phyloP scores from a whole-genome alignment of 192 early-diverging fungal genomes.

The Mortierella hygrophila region DNA sequence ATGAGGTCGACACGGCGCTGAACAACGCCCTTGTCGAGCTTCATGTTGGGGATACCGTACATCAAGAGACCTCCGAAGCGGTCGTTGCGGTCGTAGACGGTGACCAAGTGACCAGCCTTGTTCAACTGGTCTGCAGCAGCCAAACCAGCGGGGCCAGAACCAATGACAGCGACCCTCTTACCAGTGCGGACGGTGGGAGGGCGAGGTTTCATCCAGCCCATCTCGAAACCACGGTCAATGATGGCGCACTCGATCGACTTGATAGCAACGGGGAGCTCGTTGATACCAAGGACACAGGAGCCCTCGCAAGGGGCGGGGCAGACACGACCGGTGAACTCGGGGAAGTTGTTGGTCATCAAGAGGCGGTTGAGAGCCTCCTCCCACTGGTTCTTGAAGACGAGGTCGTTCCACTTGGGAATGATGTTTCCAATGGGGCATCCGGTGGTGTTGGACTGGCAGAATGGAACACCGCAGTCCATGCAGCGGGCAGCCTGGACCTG shows the following conservation, averaged over 20 bases:
- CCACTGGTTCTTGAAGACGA: slow-evolving; percentile 97
- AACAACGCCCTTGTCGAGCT: slow-evolving; percentile 97
- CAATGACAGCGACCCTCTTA: slow-evolving; percentile 88
- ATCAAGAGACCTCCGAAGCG: slow-evolving; percentile 95
- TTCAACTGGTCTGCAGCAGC: slow-evolving; percentile 98
- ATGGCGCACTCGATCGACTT: slow-evolving; percentile 98
- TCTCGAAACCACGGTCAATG: slow-evolving; percentile 96
- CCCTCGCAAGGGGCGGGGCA: slow-evolving; percentile 99
- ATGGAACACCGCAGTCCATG: slow-evolving; percentile 98
- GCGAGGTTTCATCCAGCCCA: slow-evolving; percentile 96
- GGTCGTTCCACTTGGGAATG: slow-evolving; percentile 99
- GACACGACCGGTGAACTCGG: slow-evolving; percentile 99
- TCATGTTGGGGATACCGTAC: slow-evolving; percentile 99
- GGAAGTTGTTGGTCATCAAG: slow-evolving; percentile 99
- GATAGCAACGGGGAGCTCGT: slow-evolving; percentile 94
- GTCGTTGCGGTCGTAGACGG: slow-evolving; percentile 98
- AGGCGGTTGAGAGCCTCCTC: slow-evolving; percentile 93
- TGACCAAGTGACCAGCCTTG: slow-evolving; percentile 94
- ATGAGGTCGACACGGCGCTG: slow-evolving; percentile 95
- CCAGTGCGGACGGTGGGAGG: slow-evolving; percentile 87
- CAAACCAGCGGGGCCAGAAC: slow-evolving; percentile 96
- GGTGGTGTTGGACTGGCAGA: slow-evolving; percentile 94
- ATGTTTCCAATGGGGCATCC: slow-evolving; percentile 99
- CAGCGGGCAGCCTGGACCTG: slow-evolving; percentile 96
- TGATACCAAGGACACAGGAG: slow-evolving; percentile 95